These are phyloP conservation scores for Begonia loranthoides DNA, from an alignment of 306 rosid species.

Conservation along the genomic window DNA sequence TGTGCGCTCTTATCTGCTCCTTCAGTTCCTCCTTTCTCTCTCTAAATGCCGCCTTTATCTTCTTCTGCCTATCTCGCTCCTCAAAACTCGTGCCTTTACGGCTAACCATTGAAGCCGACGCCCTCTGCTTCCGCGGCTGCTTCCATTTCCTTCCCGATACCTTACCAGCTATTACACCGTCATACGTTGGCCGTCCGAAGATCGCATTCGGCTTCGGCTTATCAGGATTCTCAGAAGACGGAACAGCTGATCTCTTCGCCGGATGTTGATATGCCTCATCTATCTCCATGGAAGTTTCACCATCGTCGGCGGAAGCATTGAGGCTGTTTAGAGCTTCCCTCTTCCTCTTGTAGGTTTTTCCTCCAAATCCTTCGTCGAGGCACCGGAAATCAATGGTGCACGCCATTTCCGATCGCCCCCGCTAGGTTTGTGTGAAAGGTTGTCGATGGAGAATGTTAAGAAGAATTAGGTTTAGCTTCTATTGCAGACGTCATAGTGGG, in stretches of 20 bases:
- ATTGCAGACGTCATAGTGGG: too few relatives aligned
- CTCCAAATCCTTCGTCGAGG: constrained; percentile 90
- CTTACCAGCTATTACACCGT: constrained; percentile 73
- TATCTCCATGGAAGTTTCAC: constrained; percentile 38
- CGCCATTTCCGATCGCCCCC: constrained; percentile 40
- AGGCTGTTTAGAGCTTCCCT: constrained; percentile 26
- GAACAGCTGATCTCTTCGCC: constrained; percentile 51
- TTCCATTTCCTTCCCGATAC: constrained; percentile 88
- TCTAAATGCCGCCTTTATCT: constrained; percentile 54
- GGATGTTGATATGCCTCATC: constrained; percentile 43
- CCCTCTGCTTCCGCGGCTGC: constrained; percentile 45
- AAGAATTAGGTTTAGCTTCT: too few relatives aligned
- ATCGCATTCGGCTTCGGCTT: constrained; percentile 19
- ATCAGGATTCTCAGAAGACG: constrained; percentile 63
- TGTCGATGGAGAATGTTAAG: background rate
- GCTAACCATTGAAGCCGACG: constrained; percentile 54
- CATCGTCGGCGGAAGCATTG: background rate
- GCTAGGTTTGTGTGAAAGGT: background rate
- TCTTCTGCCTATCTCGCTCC: constrained; percentile 64
- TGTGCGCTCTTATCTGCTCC: constrained; percentile 59
- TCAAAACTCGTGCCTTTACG: constrained; percentile 44
- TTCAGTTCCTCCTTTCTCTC: constrained; percentile 67
- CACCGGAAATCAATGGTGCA: constrained; percentile 76
- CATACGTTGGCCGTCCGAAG: constrained; percentile 60
- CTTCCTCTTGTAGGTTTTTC: constrained; percentile 83